Evolutionary conservation across 331 rosid species (phyloP).

Genomic region (Saraca asoca): DNA sequence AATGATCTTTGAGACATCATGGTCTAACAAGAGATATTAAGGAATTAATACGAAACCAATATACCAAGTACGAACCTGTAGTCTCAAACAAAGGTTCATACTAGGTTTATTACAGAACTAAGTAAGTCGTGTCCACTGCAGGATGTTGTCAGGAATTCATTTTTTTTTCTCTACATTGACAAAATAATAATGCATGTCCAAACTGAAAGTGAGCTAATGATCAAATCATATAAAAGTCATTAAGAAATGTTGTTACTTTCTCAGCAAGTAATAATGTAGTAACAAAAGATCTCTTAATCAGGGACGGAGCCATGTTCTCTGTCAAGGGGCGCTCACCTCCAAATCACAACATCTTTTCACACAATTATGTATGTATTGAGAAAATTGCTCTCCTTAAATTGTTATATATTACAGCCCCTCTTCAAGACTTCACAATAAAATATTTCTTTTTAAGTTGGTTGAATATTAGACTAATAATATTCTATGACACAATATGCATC

Average conservation of each 20-base stretch:
- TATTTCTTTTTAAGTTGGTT: no score
- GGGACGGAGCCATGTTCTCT: no score
- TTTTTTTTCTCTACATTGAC: constrained; percentile 6
- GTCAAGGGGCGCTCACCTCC: no score
- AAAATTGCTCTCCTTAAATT: no score
- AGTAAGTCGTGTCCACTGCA: constrained; percentile 81
- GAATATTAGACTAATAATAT: no score
- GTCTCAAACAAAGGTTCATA: constrained; percentile 89
- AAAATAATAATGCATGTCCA: constrained; percentile 13
- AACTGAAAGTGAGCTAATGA: constrained; percentile 9
- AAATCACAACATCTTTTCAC: no score
- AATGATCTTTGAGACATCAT: constrained; percentile 42
- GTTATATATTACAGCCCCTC: no score
- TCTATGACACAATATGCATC: no score
- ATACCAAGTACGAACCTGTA: constrained; percentile 60
- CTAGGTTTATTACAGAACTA: constrained; percentile 88
- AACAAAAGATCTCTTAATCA: no score
- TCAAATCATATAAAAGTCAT: not conserved
- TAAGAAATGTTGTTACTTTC: not conserved
- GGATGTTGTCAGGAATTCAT: constrained; percentile 66
- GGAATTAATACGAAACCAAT: not conserved
- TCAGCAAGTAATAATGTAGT: no score
- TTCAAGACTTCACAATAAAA: no score
- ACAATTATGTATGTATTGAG: no score
- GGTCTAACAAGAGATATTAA: not conserved